A percentile compares a stretch with the other conserved stretches of the same genome.
phyloP scores from a whole-genome alignment of 2,329 filamentous ascomycete species.

The Aureobasidium subglaciale region DNA sequence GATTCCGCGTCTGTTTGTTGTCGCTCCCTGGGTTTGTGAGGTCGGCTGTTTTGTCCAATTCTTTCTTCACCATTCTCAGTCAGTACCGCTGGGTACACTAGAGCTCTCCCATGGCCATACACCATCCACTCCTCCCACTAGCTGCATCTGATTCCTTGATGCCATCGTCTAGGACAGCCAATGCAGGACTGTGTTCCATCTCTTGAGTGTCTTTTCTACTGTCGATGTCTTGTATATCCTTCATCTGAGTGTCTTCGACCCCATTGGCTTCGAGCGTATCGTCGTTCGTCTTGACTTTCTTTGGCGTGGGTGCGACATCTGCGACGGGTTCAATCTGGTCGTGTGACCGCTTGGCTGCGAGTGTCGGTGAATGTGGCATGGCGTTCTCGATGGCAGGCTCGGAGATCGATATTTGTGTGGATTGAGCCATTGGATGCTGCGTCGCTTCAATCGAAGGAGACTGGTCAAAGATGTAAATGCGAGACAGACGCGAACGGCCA shows the following conservation, averaged over 20 bases:
- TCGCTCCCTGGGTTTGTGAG: no score
- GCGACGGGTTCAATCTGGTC: background rate
- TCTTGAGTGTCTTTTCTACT: background rate
- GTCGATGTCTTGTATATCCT: background rate
- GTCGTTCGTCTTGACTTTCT: conserved; percentile 7
- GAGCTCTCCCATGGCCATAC: background rate
- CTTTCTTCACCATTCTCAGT: background rate
- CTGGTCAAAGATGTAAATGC: background rate
- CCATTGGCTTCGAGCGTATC: background rate
- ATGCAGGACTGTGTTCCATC: background rate
- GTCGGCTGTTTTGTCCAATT: no score
- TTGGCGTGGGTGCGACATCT: background rate
- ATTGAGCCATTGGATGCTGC: background rate
- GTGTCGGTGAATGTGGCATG: background rate
- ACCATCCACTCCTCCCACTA: conserved; percentile 2
- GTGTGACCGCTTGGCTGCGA: conserved; percentile 3
- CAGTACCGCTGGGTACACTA: background rate
- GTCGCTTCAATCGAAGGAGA: background rate
- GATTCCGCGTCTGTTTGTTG: background rate
- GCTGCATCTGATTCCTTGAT: conserved; percentile 1
- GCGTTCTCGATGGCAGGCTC: background rate
- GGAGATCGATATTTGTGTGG: background rate
- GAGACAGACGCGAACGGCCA: background rate
- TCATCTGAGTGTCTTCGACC: background rate
- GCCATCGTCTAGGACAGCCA: background rate